A percentile compares a stretch with the other conserved stretches of the same genome.
Conservation (phyloP, 1,284 basidiomycete species). For the Sanghuangporus weigelae region DNA sequence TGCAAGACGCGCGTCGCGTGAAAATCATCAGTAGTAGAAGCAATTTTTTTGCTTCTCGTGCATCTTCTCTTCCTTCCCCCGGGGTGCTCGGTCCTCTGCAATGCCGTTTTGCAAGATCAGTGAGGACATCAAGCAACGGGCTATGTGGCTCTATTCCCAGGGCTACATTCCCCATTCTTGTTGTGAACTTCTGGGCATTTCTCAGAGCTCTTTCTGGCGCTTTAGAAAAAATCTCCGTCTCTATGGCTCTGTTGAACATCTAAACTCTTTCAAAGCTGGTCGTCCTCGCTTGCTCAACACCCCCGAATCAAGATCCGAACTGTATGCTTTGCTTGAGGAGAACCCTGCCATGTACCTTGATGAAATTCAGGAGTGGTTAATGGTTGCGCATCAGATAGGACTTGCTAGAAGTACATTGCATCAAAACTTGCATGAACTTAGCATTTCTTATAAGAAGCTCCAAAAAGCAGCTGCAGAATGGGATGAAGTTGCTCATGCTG, state of each 20-base stretch:
- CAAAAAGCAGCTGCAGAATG: slow-evolving; percentile 22
- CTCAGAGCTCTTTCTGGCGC: background rate
- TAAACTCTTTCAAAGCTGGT: background rate
- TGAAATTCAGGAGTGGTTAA: background rate
- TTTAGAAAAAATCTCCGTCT: background rate
- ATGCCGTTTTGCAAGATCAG: background rate
- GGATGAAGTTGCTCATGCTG: slow-evolving; percentile 20
- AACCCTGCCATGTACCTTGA: background rate
- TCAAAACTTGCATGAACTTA: background rate
- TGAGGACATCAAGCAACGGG: background rate
- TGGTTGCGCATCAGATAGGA: background rate
- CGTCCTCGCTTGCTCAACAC: background rate
- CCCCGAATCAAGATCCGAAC: background rate
- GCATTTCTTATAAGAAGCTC: background rate
- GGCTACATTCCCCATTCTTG: background rate
- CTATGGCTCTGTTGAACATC: background rate
- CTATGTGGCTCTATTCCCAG: background rate
- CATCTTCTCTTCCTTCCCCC: too few relatives aligned
- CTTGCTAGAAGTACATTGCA: background rate
- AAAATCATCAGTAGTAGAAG: too few relatives aligned
- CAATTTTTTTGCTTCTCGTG: too few relatives aligned
- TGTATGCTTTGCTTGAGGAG: background rate
- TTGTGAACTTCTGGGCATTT: background rate
- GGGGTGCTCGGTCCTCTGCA: background rate
- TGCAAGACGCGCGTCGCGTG: too few relatives aligned